These are phyloP conservation scores for Xerophyta viscosa DNA, from an alignment of 106 monocot species.

Conservation along the genomic window DNA sequence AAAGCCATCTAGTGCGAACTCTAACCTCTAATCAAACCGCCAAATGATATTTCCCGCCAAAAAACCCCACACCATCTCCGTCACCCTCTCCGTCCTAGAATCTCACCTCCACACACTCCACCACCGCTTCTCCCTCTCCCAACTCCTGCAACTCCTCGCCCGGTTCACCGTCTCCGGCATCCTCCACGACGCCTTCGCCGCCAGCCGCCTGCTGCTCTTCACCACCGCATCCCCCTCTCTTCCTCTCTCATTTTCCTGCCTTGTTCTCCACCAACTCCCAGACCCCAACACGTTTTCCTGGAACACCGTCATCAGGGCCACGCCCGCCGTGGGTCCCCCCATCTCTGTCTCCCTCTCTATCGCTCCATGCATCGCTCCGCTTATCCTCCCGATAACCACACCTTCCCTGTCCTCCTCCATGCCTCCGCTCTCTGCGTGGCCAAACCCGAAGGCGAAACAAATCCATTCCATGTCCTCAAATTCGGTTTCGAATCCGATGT, in stretches of 20 bases:
- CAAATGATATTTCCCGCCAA: no score
- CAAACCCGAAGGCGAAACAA: conserved; percentile 43
- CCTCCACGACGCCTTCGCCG: conserved; percentile 68
- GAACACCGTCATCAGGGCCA: conserved; percentile 58
- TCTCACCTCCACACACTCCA: conserved; percentile 31
- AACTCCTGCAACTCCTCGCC: conserved; percentile 64
- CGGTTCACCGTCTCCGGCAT: conserved; percentile 47
- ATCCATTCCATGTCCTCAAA: conserved; percentile 51
- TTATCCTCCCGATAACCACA: conserved; percentile 42
- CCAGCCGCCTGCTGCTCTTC: conserved; percentile 68
- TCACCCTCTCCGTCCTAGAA: conserved; percentile 61
- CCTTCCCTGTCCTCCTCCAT: conserved; percentile 58
- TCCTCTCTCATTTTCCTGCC: conserved; percentile 31
- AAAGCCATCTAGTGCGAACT: no score
- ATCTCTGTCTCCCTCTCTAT: conserved; percentile 42
- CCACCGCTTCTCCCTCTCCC: background rate
- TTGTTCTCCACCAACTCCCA: conserved; percentile 29
- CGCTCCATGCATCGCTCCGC: conserved; percentile 21
- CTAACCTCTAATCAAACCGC: no score
- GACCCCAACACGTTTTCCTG: conserved; percentile 62
- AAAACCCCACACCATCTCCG: conserved; percentile 9
- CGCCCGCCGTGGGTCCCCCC: conserved; percentile 15
- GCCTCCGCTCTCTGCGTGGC: conserved; percentile 39
- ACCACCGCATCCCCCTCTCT: conserved; percentile 23
- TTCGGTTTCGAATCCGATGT: conserved; percentile 55